phyloP scores from a whole-genome alignment of 2,329 filamentous ascomycete genomes.

The Cephalotrichum gorgonifer region DNA sequence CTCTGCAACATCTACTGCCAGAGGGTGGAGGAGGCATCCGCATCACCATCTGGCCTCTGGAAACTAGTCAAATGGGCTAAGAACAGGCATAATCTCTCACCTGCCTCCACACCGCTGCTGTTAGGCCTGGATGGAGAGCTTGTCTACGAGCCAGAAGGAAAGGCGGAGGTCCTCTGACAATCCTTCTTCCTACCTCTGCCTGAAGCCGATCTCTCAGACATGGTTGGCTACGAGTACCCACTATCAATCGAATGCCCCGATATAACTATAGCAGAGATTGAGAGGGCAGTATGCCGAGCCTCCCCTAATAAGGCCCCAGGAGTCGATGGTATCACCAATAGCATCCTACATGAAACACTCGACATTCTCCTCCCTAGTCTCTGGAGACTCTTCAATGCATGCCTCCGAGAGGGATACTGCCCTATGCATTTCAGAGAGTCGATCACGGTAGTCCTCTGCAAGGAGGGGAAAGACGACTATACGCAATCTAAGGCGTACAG shows the following conservation, averaged over 20 bases:
- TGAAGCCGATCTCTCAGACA: constrained; percentile 5
- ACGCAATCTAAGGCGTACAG: constrained; percentile 10
- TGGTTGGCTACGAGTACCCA: constrained; percentile 4
- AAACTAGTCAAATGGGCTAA: constrained; percentile 2
- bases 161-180: constrained; percentile 3
- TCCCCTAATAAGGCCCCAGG: constrained; percentile 7
- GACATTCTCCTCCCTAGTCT: constrained; percentile 9
- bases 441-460: constrained; percentile 9
- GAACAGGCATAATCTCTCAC: neutral
- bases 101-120: neutral
- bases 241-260: constrained; percentile 5
- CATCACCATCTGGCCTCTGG: neutral
- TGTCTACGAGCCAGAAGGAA: neutral
- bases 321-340: constrained; percentile 11
- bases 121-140: neutral
- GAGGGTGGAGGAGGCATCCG: constrained; percentile 1
- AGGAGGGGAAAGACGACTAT: constrained; percentile 12
- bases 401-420: constrained; percentile 10
- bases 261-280: neutral
- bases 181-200: constrained; percentile 4
- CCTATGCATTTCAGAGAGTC: constrained; percentile 9
- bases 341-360: constrained; percentile 9
- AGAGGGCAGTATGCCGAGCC: neutral
- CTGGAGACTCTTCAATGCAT: constrained; percentile 9
- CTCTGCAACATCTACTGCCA: constrained; percentile 9